phyloP scores from a whole-genome alignment of 805 yeast genomes.

The Brettanomyces sp. region DNA sequence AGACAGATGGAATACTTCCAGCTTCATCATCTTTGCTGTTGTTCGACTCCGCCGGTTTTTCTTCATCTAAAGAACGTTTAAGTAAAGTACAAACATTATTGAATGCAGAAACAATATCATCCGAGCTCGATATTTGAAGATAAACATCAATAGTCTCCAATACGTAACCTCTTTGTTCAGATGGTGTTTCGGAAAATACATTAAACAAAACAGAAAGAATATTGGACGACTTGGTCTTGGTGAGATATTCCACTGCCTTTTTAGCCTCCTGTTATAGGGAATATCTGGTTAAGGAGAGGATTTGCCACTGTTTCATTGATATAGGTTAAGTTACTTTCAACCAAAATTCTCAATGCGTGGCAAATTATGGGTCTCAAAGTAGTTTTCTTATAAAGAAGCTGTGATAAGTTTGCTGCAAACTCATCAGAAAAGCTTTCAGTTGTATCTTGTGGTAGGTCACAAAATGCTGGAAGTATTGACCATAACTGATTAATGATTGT shows the following conservation, averaged over 20 bases:
- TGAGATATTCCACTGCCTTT: conserved; percentile 51
- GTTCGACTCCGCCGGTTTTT: conserved; percentile 24
- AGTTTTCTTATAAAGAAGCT: conserved; percentile 62
- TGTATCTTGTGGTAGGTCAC: conserved; percentile 78
- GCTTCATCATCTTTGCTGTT: conserved; percentile 26
- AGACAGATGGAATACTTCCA: conserved; percentile 38
- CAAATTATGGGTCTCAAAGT: conserved; percentile 77
- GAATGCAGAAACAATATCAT: conserved; percentile 67
- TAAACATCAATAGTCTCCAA: conserved; percentile 81
- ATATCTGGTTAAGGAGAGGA: conserved; percentile 50
- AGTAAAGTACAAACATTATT: conserved; percentile 76
- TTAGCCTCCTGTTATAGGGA: conserved; percentile 49
- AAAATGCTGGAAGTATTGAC: conserved; percentile 83
- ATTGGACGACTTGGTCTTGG: conserved; percentile 55
- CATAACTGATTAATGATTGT: conserved; percentile 88
- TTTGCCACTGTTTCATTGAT: conserved; percentile 51
- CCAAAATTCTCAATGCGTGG: conserved; percentile 67
- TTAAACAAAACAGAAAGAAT: conserved; percentile 82
- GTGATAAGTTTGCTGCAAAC: conserved; percentile 72
- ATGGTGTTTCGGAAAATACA: conserved; percentile 81
- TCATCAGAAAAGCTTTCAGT: conserved; percentile 53
- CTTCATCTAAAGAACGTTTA: conserved; percentile 64
- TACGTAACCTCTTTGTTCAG: conserved; percentile 76
- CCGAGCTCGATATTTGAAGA: conserved; percentile 56
- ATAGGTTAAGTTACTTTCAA: conserved; percentile 64